Percentiles rank a stretch among this genome's conserved stretches.
phyloP scores from a whole-genome alignment of 2,329 filamentous ascomycete species.

The Stemphylium beticola region DNA sequence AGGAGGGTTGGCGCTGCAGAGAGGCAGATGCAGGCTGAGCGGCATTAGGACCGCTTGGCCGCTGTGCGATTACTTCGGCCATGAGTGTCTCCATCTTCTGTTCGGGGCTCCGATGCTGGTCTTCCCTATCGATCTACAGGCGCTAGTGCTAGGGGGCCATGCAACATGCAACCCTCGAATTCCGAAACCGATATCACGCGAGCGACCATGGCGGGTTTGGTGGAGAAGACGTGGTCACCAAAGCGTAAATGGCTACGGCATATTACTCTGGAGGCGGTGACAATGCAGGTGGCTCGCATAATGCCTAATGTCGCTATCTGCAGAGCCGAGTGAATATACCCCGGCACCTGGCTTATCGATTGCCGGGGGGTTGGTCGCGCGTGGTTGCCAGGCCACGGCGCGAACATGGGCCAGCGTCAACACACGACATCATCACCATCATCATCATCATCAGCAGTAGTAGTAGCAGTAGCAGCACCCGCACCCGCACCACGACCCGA shows the following conservation, averaged over 20 bases:
- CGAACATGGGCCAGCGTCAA: conserved; percentile 10
- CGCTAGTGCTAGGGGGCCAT: conserved; percentile 30
- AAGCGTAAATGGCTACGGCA: conserved; percentile 1
- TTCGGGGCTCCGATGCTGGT: conserved; percentile 15
- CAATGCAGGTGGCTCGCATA: neutral
- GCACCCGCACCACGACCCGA: neutral
- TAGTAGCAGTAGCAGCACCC: neutral
- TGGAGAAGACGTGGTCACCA: neutral
- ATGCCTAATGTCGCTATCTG: too few species aligned
- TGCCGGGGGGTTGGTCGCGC: neutral
- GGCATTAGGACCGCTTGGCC: conserved; percentile 24
- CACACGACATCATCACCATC: neutral
- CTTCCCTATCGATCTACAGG: conserved; percentile 24
- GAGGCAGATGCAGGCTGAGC: conserved; percentile 18
- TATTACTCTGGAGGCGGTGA: neutral
- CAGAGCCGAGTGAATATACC: too few species aligned
- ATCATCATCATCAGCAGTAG: too few species aligned
- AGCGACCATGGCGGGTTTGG: conserved; percentile 2
- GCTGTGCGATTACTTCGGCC: conserved; percentile 41
- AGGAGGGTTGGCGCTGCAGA: conserved; percentile 51
- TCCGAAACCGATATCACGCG: conserved; percentile 15
- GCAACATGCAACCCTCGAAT: conserved; percentile 4
- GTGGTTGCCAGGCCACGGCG: conserved; percentile 9
- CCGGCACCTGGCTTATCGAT: conserved; percentile 5
- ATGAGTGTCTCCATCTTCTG: conserved; percentile 35